Conservation (phyloP, 768 basidiomycete species). For the Mycena polygramma region DNA sequence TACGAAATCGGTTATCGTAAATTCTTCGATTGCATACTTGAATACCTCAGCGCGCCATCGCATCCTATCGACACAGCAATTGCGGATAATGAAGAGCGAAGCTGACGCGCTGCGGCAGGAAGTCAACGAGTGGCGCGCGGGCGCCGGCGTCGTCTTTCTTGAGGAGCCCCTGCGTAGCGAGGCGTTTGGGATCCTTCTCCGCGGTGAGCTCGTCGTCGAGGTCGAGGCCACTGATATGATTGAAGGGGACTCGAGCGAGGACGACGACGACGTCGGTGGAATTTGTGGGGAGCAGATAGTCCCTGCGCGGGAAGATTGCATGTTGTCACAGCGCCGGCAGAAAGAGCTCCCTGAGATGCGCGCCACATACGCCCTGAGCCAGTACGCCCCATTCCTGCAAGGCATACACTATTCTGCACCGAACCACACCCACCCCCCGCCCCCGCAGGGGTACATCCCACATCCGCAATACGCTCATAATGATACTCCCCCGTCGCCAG, state of each 20-base stretch:
- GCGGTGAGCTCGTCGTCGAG: slow-evolving; percentile 75
- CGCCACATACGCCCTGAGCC: too few relatives aligned
- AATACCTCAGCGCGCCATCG: slow-evolving; percentile 86
- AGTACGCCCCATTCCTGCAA: too few relatives aligned
- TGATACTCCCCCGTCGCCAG: slow-evolving; percentile 51
- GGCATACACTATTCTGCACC: too few relatives aligned
- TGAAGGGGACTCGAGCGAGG: slow-evolving; percentile 52
- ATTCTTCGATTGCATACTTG: slow-evolving; percentile 92
- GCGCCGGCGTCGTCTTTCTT: slow-evolving; percentile 75
- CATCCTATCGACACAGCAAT: slow-evolving; percentile 82
- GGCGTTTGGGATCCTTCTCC: slow-evolving; percentile 77
- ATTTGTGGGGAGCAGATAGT: slow-evolving; percentile 48
- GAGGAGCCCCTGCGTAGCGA: slow-evolving; percentile 82
- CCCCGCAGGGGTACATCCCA: slow-evolving; percentile 13
- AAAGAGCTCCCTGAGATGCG: neutral
- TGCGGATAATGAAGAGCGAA: slow-evolving; percentile 84
- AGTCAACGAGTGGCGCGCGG: slow-evolving; percentile 93
- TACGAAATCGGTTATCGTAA: slow-evolving; percentile 96
- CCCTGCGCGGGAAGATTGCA: slow-evolving; percentile 42
- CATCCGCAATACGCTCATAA: slow-evolving; percentile 43
- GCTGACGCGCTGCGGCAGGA: slow-evolving; percentile 90
- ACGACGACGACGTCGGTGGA: slow-evolving; percentile 69
- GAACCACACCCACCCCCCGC: too few relatives aligned
- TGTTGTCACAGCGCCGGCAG: slow-evolving; percentile 26
- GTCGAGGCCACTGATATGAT: slow-evolving; percentile 36